phyloP scores from a whole-genome alignment of 2,329 filamentous ascomycete species.

The Sporothrix globosa region DNA sequence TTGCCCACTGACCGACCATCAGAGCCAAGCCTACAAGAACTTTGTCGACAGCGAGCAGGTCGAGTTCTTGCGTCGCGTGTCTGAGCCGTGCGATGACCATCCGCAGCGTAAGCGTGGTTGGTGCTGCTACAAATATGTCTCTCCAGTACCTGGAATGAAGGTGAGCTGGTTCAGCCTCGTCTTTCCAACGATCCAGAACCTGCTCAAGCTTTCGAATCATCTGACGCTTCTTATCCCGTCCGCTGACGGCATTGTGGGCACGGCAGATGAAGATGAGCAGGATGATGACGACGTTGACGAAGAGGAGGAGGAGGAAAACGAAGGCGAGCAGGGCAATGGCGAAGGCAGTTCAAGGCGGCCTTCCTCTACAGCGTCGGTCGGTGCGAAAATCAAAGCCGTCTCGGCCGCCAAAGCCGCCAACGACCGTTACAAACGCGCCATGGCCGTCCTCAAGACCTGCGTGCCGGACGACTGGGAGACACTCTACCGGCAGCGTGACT shows the following conservation, averaged over 20 bases:
- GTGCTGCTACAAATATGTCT: constrained; percentile 67
- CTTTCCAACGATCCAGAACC: constrained; percentile 78
- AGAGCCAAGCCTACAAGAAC: constrained; percentile 80
- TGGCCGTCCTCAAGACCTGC: constrained; percentile 72
- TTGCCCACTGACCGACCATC: constrained; percentile 82
- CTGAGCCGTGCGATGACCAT: constrained; percentile 69
- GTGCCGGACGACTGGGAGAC: constrained; percentile 74
- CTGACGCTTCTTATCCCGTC: constrained; percentile 82
- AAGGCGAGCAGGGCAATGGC: neutral
- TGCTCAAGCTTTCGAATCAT: constrained; percentile 91
- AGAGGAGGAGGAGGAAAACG: neutral
- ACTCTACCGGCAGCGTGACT: constrained; percentile 75
- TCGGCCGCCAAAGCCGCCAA: constrained; percentile 13
- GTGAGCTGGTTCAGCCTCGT: constrained; percentile 70
- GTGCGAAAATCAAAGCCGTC: neutral
- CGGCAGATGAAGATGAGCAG: neutral
- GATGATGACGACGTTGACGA: neutral
- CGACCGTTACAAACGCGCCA: constrained; percentile 77
- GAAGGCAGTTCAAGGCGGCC: neutral
- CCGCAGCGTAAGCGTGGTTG: constrained; percentile 74
- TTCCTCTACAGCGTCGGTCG: neutral
- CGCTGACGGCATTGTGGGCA: constrained; percentile 56
- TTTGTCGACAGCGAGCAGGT: constrained; percentile 76
- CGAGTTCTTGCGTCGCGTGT: constrained; percentile 67
- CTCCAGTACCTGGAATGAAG: constrained; percentile 48